A percentile compares a stretch with the other conserved stretches of the same genome.
These are phyloP conservation scores for Vicia sativa DNA, from an alignment of 306 rosid species.

Conservation along the genomic window DNA sequence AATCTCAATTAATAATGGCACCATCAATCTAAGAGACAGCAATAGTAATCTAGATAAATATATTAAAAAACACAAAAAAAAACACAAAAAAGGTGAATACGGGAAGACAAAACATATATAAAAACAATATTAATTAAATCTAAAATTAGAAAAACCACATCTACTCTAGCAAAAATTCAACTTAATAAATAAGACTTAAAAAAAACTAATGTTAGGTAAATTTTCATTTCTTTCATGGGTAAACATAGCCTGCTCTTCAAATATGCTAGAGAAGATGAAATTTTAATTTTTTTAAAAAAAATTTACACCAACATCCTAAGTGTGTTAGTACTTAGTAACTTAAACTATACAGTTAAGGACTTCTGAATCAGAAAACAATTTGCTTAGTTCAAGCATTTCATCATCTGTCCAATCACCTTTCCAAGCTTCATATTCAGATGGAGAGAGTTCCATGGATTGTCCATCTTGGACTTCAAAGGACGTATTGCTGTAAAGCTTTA, in stretches of 20 bases:
- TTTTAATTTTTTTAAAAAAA: neutral
- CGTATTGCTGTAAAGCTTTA: conserved; percentile 21
- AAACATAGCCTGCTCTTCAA: neutral
- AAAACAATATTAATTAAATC: no score
- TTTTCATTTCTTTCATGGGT: no score
- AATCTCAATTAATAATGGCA: no score
- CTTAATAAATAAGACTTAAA: no score
- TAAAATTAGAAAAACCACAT: no score
- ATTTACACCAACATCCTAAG: neutral
- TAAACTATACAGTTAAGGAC: neutral
- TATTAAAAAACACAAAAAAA: no score
- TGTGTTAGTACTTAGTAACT: neutral
- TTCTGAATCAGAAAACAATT: neutral
- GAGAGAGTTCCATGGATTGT: neutral
- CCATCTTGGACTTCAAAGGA: conserved; percentile 18
- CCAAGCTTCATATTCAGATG: conserved; percentile 33
- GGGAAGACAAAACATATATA: no score
- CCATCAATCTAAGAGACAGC: no score
- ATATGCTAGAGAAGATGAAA: neutral
- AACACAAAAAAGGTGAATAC: no score
- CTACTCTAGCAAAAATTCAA: no score
- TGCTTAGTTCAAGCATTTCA: conserved; percentile 17
- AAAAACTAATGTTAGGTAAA: no score
- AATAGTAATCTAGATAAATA: no score
- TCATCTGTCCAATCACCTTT: conserved; percentile 30